Conservation (phyloP, 2,329 filamentous ascomycete species). For the Colletotrichum aenigma region DNA sequence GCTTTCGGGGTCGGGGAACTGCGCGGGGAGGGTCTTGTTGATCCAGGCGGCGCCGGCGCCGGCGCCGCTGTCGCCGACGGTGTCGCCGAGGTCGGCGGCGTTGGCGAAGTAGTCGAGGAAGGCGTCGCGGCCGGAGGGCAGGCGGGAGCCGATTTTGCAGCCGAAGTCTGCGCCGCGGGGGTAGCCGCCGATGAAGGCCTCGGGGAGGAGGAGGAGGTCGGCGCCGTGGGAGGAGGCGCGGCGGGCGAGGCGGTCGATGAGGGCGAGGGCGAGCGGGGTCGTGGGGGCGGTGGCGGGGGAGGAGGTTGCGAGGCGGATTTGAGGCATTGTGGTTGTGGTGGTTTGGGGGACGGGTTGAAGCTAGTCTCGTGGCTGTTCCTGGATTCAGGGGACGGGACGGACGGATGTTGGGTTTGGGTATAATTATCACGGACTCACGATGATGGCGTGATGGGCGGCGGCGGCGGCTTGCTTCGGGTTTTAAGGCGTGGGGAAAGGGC, state of each 20-base stretch:
- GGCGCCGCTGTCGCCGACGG: slow-evolving; percentile 56
- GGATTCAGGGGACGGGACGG: neutral
- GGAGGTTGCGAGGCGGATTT: slow-evolving; percentile 58
- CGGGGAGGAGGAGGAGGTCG: slow-evolving; percentile 84
- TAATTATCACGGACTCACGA: neutral
- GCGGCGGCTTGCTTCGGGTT: neutral
- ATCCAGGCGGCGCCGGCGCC: slow-evolving; percentile 79
- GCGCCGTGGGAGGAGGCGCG: slow-evolving; percentile 61
- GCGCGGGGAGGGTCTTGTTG: slow-evolving; percentile 56
- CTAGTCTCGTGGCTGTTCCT: neutral
- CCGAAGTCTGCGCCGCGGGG: slow-evolving; percentile 83
- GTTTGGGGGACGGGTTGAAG: neutral
- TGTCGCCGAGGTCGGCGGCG: slow-evolving; percentile 86
- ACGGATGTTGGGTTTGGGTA: neutral
- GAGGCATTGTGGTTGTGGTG: neutral
- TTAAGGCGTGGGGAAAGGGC: neutral
- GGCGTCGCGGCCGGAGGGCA: slow-evolving; percentile 75
- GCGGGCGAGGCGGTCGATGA: slow-evolving; percentile 67
- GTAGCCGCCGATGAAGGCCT: slow-evolving; percentile 92
- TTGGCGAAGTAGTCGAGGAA: slow-evolving; percentile 80
- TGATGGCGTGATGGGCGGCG: neutral
- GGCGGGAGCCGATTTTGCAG: slow-evolving; percentile 72
- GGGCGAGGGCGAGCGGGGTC: slow-evolving; percentile 64
- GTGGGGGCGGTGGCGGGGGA: slow-evolving; percentile 58
- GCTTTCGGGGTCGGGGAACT: neutral